A percentile compares a stretch with the other conserved stretches of the same genome.
These are phyloP conservation scores for Tuber indicum DNA, from an alignment of 495 filamentous ascomycete genomes.

Conservation along the genomic window DNA sequence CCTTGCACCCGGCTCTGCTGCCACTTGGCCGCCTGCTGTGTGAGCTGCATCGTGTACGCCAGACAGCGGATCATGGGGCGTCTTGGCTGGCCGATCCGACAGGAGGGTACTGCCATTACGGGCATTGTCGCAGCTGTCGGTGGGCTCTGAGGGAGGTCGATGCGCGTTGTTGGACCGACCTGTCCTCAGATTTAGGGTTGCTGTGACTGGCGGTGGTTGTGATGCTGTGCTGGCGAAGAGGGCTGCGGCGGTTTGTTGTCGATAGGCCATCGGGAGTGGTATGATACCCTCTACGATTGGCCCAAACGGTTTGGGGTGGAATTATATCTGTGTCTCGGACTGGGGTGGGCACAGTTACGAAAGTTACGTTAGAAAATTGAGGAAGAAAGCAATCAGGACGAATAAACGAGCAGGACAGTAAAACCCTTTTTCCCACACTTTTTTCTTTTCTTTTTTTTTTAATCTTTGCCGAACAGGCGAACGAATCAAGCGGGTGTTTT, in stretches of 20 bases:
- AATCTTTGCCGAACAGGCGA: not conserved
- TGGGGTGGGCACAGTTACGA: not conserved
- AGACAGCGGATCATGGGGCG: not conserved
- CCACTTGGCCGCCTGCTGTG: constrained; percentile 2
- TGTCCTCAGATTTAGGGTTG: not conserved
- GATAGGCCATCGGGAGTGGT: not conserved
- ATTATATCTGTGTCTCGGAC: not conserved
- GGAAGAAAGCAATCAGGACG: not conserved
- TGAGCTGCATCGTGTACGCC: not conserved
- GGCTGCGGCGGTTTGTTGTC: constrained; percentile 3
- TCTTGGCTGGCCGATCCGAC: constrained; percentile 2
- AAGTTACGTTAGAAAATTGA: not conserved
- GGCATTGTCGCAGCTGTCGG: constrained; percentile 1
- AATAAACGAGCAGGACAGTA: not conserved
- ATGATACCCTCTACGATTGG: not conserved
- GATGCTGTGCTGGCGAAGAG: not conserved
- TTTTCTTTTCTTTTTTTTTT: not conserved
- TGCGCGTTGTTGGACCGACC: not conserved
- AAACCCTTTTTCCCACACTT: constrained; percentile 1
- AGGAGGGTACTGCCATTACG: constrained; percentile 1
- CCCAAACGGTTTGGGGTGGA: not conserved
- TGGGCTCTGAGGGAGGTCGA: constrained; percentile 3
- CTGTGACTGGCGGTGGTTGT: constrained; percentile 1
- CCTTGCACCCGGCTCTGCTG: not conserved
- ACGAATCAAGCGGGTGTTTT: not conserved